A percentile compares a stretch with the other conserved stretches of the same genome.
Conservation (phyloP, 208 protist species). For the Crithidia mellificae region DNA sequence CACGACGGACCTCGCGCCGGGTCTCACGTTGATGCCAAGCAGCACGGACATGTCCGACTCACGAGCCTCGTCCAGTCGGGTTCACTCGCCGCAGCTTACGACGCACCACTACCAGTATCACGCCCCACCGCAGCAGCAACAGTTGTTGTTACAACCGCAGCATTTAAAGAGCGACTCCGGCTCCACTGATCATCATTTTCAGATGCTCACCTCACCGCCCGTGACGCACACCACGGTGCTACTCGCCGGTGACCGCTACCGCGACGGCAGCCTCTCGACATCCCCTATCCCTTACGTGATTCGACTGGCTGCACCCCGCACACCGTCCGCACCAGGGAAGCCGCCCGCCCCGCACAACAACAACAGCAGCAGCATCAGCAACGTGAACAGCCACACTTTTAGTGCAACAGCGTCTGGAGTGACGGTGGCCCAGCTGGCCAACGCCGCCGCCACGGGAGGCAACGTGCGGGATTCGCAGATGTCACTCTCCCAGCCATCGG, state of each 20-base stretch:
- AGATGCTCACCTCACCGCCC: neutral
- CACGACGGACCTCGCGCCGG: neutral
- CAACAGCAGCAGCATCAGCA: neutral
- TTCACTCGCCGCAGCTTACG: neutral
- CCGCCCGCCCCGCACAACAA: neutral
- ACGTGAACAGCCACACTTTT: no score
- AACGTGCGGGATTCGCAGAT: neutral
- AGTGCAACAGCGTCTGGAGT: no score
- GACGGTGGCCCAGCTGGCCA: no score
- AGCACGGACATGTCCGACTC: constrained; percentile 9
- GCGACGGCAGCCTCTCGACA: constrained; percentile 13
- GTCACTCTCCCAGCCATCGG: neutral
- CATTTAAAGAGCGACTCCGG: neutral
- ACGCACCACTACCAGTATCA: neutral
- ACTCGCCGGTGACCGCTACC: constrained; percentile 3
- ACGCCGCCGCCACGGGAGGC: neutral
- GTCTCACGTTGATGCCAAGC: neutral
- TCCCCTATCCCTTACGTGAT: neutral
- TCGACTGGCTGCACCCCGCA: neutral
- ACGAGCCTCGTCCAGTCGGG: neutral
- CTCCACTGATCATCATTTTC: neutral
- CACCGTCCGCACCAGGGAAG: neutral
- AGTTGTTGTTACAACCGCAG: neutral
- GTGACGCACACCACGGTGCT: neutral
- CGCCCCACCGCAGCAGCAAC: neutral